Percentiles rank a stretch among this genome's conserved stretches.
These are phyloP conservation scores for Teunomyces cretensis DNA, from an alignment of 805 yeast genomes.

Conservation along the genomic window DNA sequence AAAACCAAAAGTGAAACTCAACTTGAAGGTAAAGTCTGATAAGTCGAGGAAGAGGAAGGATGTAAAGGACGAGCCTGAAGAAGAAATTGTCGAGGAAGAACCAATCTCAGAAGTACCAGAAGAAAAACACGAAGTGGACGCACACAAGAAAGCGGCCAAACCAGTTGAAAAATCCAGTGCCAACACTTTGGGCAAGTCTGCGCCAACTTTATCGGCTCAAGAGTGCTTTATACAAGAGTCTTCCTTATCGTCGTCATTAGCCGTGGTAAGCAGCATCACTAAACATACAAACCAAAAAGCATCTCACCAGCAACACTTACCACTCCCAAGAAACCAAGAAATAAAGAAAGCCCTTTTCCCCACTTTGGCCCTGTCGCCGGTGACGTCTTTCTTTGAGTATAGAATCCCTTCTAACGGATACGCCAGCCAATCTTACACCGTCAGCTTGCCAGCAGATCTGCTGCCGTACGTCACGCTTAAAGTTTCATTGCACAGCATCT, in stretches of 20 bases:
- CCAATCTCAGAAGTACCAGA: slow-evolving; percentile 5
- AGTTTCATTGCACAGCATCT: slow-evolving; percentile 33
- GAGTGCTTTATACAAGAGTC: slow-evolving; percentile 39
- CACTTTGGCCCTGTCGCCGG: slow-evolving; percentile 22
- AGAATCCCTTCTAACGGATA: slow-evolving; percentile 39
- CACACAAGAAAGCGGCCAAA: background rate
- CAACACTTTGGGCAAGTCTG: slow-evolving; percentile 28
- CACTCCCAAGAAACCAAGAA: slow-evolving; percentile 25
- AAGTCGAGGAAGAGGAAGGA: slow-evolving; percentile 19
- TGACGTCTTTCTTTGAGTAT: slow-evolving; percentile 37
- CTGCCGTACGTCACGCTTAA: slow-evolving; percentile 34
- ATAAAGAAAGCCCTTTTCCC: slow-evolving; percentile 34
- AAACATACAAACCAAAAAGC: slow-evolving; percentile 11
- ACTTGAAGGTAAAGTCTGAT: slow-evolving; percentile 21
- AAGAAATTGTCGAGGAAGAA: slow-evolving; percentile 12
- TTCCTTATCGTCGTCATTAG: slow-evolving; percentile 30
- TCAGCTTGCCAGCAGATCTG: slow-evolving; percentile 38
- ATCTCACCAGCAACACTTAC: slow-evolving; percentile 9
- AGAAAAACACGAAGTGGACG: slow-evolving; percentile 1
- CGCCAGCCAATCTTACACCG: slow-evolving; percentile 36
- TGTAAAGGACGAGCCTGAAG: slow-evolving; percentile 19
- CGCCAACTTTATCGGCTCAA: slow-evolving; percentile 23
- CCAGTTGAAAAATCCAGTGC: slow-evolving; percentile 6
- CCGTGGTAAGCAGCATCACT: slow-evolving; percentile 10
- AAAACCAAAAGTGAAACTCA: slow-evolving; percentile 30